Percentiles rank a stretch among this genome's conserved stretches.
Evolutionary conservation across 225 moss, liverwort and hornwort genomes (phyloP).

Genomic region (Physcomitrium patens): DNA sequence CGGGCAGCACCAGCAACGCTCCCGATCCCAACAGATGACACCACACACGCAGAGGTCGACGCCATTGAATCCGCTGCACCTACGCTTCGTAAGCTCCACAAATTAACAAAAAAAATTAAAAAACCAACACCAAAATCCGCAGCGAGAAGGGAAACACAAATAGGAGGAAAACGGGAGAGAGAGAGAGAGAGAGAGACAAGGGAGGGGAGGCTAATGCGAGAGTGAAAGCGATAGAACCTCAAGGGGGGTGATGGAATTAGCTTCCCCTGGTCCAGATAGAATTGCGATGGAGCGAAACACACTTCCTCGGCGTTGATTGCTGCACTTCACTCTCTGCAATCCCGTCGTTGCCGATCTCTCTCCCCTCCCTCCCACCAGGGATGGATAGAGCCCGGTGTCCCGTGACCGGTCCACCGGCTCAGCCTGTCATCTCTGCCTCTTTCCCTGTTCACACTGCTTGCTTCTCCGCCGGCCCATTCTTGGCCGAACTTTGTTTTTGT

Average conservation of each 20-base stretch:
- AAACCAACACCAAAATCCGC: too few species aligned
- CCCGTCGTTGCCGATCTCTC: slow-evolving; percentile 49
- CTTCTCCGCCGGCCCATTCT: too few species aligned
- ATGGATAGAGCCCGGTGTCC: slow-evolving; percentile 38
- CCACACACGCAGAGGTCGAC: slow-evolving; percentile 45
- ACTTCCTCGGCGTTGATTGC: slow-evolving; percentile 44
- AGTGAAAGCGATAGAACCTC: too few species aligned
- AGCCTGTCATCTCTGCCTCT: too few species aligned
- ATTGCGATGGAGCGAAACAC: background rate
- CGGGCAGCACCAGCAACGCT: slow-evolving; percentile 35
- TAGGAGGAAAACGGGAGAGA: background rate
- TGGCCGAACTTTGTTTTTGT: too few species aligned
- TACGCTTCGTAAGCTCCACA: background rate
- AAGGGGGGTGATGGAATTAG: background rate
- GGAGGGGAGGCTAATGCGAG: background rate
- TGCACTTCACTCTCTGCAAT: slow-evolving; percentile 33
- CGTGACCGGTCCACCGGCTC: slow-evolving; percentile 5
- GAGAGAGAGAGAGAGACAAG: background rate
- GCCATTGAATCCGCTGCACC: slow-evolving; percentile 43
- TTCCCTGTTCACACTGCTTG: too few species aligned
- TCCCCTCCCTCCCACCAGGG: too few species aligned
- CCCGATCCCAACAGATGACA: slow-evolving; percentile 44
- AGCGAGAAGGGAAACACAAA: background rate
- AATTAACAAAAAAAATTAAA: too few species aligned
- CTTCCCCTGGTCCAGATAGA: slow-evolving; percentile 30